Base-by-base conservation (phyloP, 2,329 filamentous ascomycete genomes). In the Remersonia thermophila region DNA sequence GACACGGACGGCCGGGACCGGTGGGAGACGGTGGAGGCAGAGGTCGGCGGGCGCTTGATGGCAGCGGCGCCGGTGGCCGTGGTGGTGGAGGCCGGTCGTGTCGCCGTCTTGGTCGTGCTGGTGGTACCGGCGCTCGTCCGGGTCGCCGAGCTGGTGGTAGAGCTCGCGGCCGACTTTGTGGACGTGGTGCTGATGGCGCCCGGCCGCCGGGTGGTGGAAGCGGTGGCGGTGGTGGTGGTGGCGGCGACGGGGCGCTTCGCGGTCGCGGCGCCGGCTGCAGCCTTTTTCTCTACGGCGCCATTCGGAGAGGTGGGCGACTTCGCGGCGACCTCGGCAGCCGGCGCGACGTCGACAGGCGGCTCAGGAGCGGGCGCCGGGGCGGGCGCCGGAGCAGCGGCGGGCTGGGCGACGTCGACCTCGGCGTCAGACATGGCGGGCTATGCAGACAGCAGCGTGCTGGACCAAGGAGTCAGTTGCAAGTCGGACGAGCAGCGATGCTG, bases 351-450 rank as follows among this genome's bases (percentile, higher is more conserved):
- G 20, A 9, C 9, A 5, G 20, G 20, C 20, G 20, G 9, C 20
- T 23, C 20, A 9, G 20, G 20, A 9, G 20, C 9, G 5, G 20
- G 20, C 5, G 20, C 20, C 20, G 20, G 20, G 9, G 20, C 20
- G 5, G 5, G 5, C 14, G 32, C 38, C 17, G 38, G 37, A 15
- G 45, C 44, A 31, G 53, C 51, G 30, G 44, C 43, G 39, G 49
- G 49, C 43, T 51, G 45, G 38, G 51, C 51, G 32, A 49, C 48
- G 33, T 56, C 51, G 41, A 50, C 49, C 28, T 55, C 55, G 47
- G 43, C 45, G 42, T 58, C 55, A 34, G 56, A 54, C 56, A 59
- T 59, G 42, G 32, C 50, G 43, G 42, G 30, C 33, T 14, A 31
- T 27, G n/a, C 7, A 13, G 34, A 28, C 20, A 27, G 33, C 20